Evolutionary conservation across 1,284 basidiomycete genomes (phyloP), one percentile per base, ranked within the genome.

Genomic region (Pulveroboletus sp.): DNA sequence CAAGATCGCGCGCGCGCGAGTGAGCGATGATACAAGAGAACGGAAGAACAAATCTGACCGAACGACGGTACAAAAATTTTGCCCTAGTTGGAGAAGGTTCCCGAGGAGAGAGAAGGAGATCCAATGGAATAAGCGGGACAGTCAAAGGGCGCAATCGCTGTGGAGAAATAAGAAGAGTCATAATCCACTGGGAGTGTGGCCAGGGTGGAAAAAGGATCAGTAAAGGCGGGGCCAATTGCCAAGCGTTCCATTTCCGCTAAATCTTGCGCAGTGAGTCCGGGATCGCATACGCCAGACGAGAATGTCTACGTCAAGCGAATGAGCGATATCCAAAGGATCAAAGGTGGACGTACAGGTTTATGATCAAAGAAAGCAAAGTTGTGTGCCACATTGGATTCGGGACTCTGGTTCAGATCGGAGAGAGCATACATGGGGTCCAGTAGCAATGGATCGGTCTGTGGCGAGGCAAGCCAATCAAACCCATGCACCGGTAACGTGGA

Each of bases 141-240:
- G 43, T 66, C 67, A 33, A 68, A 57, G 0, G 67, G 65, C 1
- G 65, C 48, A 20, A 69, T 49, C 7, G 47, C 29, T 9, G 29
- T 50, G 22, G 50, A 17, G n/a, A 57, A 58, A 45, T 22, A 53
- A 36, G 36, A 45, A 28, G 43, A 52, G 31, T 18, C 33, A 28
- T 48, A 24, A 26, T 49, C 51, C 24, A 49, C 8, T 8, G 48
- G 36, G 6, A 52, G 1, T n/a, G 43, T n/a, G 38, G 38, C 18
- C 12, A 57, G 12, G 10, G 45, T 43, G 15, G 54, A 57, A 57
- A 70, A 66, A 0, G 65, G 65, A 53, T 66, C 67, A 3, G 53
- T 68, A 39, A 70, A 66, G 8, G 52, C 52, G 29, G 61, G 43
- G 28, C 33, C 63, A 7, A 54, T 33, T 10, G 53, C 52, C 17